Conservation (phyloP, 2,329 filamentous ascomycete species). For the Hypocreales sp. region DNA sequence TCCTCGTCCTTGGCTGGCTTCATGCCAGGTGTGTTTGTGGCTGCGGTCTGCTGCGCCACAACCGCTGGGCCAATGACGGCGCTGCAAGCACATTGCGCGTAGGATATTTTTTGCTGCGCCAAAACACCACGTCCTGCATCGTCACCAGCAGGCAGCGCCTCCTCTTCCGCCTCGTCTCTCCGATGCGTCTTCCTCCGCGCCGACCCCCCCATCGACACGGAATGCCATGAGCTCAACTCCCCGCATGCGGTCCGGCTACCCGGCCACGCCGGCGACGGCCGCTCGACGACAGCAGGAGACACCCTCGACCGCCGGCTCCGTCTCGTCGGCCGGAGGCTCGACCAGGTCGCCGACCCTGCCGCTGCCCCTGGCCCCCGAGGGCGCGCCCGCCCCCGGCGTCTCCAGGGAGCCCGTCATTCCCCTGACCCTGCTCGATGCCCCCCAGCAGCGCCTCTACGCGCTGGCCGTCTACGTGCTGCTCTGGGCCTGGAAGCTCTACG, state of each 20-base stretch:
- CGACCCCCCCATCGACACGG: too few species aligned
- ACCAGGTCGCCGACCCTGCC: constrained; percentile 13
- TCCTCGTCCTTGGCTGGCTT: too few species aligned
- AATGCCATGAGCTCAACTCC: constrained; percentile 75
- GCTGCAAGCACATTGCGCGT: too few species aligned
- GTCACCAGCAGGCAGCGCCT: too few species aligned
- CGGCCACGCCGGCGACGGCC: constrained; percentile 50
- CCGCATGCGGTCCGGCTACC: constrained; percentile 69
- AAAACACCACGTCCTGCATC: too few species aligned
- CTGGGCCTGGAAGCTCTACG: constrained; percentile 72
- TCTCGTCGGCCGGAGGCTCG: constrained; percentile 13
- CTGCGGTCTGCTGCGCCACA: too few species aligned
- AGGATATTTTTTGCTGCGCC: too few species aligned
- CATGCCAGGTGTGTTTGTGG: too few species aligned
- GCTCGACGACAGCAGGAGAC: constrained; percentile 19
- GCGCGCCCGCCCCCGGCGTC: constrained; percentile 11
- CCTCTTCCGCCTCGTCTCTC: neutral
- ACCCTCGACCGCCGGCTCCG: constrained; percentile 14
- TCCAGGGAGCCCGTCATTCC: constrained; percentile 56
- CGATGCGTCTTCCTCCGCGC: too few species aligned
- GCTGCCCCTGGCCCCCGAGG: constrained; percentile 33
- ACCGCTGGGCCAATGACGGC: too few species aligned
- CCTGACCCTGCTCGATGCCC: constrained; percentile 68
- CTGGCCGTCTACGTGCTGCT: constrained; percentile 63
- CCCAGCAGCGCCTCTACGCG: constrained; percentile 79